Evolutionary conservation across 164 flowering plant genomes (phyloP).

Genomic region (Sextonia rubra): DNA sequence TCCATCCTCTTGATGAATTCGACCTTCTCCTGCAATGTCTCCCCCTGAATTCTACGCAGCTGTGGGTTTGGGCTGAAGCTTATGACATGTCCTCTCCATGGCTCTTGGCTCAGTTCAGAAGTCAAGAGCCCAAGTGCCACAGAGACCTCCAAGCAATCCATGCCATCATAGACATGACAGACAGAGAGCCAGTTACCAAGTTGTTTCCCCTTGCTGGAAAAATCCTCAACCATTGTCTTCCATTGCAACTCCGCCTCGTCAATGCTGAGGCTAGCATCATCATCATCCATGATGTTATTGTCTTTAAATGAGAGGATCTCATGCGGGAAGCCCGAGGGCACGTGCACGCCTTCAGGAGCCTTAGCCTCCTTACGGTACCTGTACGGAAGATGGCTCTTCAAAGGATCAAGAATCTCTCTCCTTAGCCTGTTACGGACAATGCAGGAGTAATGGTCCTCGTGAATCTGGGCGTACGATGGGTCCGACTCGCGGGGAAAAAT

Average conservation of each 20-base stretch:
- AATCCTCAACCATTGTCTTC: conserved; percentile 40
- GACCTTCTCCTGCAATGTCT: conserved; percentile 13
- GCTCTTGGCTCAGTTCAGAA: conserved; percentile 28
- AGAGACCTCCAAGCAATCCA: conserved; percentile 24
- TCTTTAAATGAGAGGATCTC: conserved; percentile 27
- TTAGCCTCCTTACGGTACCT: conserved; percentile 36
- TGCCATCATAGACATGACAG: conserved; percentile 28
- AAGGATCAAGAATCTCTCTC: conserved; percentile 39
- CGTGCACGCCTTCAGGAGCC: conserved; percentile 51
- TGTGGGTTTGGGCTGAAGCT: conserved; percentile 24
- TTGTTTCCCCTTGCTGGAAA: conserved; percentile 21
- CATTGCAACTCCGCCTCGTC: conserved; percentile 46
- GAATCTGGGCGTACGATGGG: conserved; percentile 29
- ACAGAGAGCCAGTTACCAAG: conserved; percentile 26
- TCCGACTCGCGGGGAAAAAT: conserved; percentile 33
- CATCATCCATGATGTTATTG: neutral
- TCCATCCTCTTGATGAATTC: conserved; percentile 5
- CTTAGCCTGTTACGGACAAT: conserved; percentile 40
- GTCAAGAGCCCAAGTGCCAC: conserved; percentile 28
- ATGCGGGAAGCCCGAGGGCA: no score
- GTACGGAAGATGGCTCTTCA: no score
- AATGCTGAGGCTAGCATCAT: conserved; percentile 1
- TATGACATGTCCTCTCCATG: conserved; percentile 34
- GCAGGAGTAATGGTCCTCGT: conserved; percentile 40
- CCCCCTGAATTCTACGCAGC: conserved; percentile 21